Percentiles rank a stretch among this genome's conserved stretches.
Conservation (phyloP, 148 eudicot genomes). For the Diospyros lotus region DNA sequence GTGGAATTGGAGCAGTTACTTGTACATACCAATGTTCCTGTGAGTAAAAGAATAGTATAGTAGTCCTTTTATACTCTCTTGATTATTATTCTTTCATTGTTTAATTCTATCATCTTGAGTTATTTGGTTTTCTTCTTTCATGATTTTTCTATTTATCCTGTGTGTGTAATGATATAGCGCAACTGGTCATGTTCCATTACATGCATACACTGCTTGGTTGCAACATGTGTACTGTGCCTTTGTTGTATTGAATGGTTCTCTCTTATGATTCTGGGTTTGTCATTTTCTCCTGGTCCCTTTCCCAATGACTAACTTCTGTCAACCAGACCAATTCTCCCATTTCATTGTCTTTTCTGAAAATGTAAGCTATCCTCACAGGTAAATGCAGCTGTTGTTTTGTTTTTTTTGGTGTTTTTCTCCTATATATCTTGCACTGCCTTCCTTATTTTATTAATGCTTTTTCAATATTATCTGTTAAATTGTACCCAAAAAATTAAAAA, state of each 20-base stretch:
- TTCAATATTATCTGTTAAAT: neutral
- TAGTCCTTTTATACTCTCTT: constrained; percentile 4
- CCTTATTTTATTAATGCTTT: neutral
- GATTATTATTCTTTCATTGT: neutral
- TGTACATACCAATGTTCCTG: constrained; percentile 74
- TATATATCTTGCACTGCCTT: too few relatives aligned
- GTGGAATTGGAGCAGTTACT: constrained; percentile 70
- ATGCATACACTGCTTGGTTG: neutral
- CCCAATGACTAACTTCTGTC: neutral
- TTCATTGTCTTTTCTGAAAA: neutral
- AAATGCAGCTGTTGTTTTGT: too few relatives aligned
- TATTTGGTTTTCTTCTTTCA: neutral
- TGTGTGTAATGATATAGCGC: neutral
- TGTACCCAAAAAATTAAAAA: too few relatives aligned
- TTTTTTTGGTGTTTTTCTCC: neutral
- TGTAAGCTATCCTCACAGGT: neutral
- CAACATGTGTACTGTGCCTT: neutral
- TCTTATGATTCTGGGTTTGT: neutral
- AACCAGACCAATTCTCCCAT: neutral
- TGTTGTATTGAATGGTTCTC: neutral
- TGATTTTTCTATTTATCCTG: neutral
- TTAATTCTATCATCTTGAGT: neutral
- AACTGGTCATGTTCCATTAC: neutral
- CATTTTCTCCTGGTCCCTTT: neutral
- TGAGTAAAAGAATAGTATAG: constrained; percentile 39